Base-by-base conservation (phyloP, 78 protist genomes). In the Dictyostelium intermedium region DNA sequence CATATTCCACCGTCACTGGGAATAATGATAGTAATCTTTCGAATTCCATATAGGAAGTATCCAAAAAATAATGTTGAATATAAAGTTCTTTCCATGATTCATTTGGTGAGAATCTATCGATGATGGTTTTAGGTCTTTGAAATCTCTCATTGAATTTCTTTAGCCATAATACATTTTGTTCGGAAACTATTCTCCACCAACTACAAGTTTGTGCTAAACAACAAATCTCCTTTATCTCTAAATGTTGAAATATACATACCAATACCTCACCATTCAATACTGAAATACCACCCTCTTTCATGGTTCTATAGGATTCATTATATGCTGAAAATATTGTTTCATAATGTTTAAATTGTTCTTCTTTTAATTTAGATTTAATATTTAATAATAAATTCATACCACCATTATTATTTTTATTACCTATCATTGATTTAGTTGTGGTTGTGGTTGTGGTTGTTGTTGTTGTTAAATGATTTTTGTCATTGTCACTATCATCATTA, bases 21-120 rank as follows among this genome's bases (percentile, higher is more conserved):
- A 87, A 87, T 8, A 87, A 16, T 41, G 83, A 82, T 43, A 87
- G 63, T 66, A 87, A 23, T 66, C 85, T 87, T 63, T 87, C 93
- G 63, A 87, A 35, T 30, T 87, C 93, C 73, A 82, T 79, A 63
- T 78, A 87, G 0, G 93, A 87, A 1, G 74, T 87, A 45, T 87
- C 93, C 73, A 87, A 72, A 34, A 87, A 87, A 34, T 78, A 79
- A 87, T 87, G 93, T 63, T 87, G 93, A 87, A 79, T 87, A 45
- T 87, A 87, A 18, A 87, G 18, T 10, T 87, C 93, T 66, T 87
- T 87, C 93, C 93, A 87, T 32, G 93, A 87, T 32, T 87, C 93
- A 5, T 30, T 25, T 18, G 30, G 45, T 66, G 60, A 25, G 11
- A 87, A 66, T 61, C 82, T 76, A 20, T 87, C 93, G 5, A 87